These are phyloP conservation scores for Boletellus emodensis DNA, from an alignment of 768 basidiomycete genomes.

Conservation along the genomic window DNA sequence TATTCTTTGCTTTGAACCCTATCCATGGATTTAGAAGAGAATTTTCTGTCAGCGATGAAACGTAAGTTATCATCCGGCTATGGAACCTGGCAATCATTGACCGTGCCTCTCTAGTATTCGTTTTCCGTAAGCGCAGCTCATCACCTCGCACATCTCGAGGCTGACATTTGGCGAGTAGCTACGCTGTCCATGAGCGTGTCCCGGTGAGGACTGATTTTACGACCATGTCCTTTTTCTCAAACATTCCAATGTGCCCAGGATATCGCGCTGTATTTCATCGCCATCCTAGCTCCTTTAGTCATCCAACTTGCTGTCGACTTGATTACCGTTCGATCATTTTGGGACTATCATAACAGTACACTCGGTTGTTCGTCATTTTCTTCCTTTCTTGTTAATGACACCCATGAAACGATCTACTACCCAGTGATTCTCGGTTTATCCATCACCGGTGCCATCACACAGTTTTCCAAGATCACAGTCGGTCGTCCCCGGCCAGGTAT, in stretches of 20 bases:
- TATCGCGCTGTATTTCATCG: constrained; percentile 49
- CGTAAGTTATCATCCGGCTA: constrained; percentile 38
- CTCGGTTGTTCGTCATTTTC: constrained; percentile 38
- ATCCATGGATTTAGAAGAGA: constrained; percentile 69
- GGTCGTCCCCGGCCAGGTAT: constrained; percentile 86
- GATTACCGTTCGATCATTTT: constrained; percentile 73
- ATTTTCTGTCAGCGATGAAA: constrained; percentile 75
- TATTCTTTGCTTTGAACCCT: constrained; percentile 61
- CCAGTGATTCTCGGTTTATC: constrained; percentile 70
- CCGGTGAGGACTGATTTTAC: constrained; percentile 46
- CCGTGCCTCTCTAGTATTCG: constrained; percentile 15
- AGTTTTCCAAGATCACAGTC: constrained; percentile 81
- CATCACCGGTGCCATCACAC: constrained; percentile 77
- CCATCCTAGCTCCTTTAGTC: constrained; percentile 61
- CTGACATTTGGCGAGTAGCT: constrained; percentile 38
- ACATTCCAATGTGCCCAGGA: constrained; percentile 30
- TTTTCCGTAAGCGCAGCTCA: constrained; percentile 19
- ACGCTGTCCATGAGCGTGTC: constrained; percentile 71
- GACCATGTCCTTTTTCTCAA: neutral
- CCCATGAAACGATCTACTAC: neutral
- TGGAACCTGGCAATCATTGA: constrained; percentile 7
- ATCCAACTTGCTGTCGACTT: constrained; percentile 68
- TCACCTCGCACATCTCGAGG: neutral
- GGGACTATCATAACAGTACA: constrained; percentile 78
- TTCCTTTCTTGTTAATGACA: constrained; percentile 27